Base-by-base conservation (phyloP, 352 stramenopile species). In the Globisporangium takayamanum region DNA sequence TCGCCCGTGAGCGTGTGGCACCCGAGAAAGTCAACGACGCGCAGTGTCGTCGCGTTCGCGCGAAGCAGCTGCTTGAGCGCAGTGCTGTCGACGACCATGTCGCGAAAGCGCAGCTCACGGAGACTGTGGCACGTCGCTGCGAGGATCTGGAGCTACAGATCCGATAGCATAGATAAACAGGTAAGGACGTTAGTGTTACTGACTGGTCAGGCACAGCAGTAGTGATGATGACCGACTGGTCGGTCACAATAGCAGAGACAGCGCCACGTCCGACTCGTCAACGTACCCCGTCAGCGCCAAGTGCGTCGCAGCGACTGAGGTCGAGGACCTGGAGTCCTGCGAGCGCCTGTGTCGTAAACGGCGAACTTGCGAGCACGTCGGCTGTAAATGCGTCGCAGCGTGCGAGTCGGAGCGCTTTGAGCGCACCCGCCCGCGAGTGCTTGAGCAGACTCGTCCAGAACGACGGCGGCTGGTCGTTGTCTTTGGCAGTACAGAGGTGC, bases 1-100 rank as follows among this genome's bases (percentile, higher is more conserved):
- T 69, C 64, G 16, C 75, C 73, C 0, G 56, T 77, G 8, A 95
- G 45, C 26, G 77, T 89, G 62, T 95, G 85, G 53, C 85, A 95
- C 15, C 85, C 85, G 30, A 86, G 67, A 44, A 95, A 64, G 49
- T 92, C 76, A 28, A 95, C 72, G 26, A 88, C 66, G 0, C 74
- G 74, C 18, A 95, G 72, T 6, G 80, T 76, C 0, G 22, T 12
- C 0, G 57, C 57, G 56, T 93, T 93, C 3, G 55, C 68, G 0
- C 45, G 44, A 20, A 95, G 15, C 16, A 93, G 51, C 42, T 65
- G 65, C 39, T 69, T 67, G 10, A 95, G 63, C n/a, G 75, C 71
- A 6, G 59, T 54, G 46, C 67, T 64, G 55, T 92, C 78, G 6
- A 95, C 55, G 0, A 73, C 54, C 80, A 95, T 89, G 60, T 95